phyloP scores from a whole-genome alignment of 2,329 filamentous ascomycete genomes.

The Neopestalotiopsis sp. region DNA sequence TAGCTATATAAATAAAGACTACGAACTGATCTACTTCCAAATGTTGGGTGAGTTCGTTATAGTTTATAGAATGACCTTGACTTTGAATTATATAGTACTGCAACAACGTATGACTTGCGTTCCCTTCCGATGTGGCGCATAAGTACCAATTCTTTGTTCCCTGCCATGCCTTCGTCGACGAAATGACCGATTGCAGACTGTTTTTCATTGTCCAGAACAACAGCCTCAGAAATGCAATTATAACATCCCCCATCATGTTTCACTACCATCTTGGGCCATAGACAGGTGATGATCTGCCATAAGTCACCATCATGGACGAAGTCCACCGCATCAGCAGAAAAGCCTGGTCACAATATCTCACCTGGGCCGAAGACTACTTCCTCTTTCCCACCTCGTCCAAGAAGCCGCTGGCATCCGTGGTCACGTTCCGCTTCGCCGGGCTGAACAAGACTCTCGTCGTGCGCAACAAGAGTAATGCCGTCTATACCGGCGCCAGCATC shows the following conservation, averaged over 20 bases:
- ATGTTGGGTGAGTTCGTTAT: no score
- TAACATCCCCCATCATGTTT: no score
- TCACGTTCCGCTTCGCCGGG: slow-evolving; percentile 6
- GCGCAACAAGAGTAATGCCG: slow-evolving; percentile 13
- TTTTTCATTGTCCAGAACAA: neutral
- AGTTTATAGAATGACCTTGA: no score
- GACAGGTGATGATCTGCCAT: neutral
- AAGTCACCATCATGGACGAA: neutral
- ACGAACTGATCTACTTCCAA: no score
- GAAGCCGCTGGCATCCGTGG: neutral
- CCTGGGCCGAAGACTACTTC: slow-evolving; percentile 8
- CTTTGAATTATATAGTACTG: no score
- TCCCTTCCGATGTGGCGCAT: no score
- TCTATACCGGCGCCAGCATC: slow-evolving; percentile 8
- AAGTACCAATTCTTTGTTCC: no score
- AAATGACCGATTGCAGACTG: neutral
- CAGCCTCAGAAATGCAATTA: neutral
- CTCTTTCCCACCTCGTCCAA: neutral
- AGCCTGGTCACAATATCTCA: neutral
- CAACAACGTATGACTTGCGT: no score
- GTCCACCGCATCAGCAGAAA: neutral
- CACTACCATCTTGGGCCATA: no score
- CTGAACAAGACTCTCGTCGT: neutral
- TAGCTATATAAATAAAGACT: no score
- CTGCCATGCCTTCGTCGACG: neutral